These are phyloP conservation scores for Nakazawaea ishiwadae DNA, from an alignment of 805 yeast species.

Conservation along the genomic window DNA sequence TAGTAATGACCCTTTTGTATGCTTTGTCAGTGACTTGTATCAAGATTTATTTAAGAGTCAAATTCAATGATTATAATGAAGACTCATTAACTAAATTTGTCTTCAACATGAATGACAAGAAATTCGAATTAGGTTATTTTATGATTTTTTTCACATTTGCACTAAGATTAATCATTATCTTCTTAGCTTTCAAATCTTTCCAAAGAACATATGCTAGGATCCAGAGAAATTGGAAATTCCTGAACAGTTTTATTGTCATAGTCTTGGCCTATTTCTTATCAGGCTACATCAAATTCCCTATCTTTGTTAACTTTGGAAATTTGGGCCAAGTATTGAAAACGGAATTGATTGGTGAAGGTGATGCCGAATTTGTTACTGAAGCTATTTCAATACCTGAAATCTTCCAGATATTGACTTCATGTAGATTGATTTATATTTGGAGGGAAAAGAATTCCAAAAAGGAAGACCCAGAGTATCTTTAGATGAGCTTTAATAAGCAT, in stretches of 20 bases:
- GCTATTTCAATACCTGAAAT: conserved; percentile 6
- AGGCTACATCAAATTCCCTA: conserved; percentile 10
- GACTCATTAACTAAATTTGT: conserved; percentile 1
- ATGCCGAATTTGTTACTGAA: not conserved
- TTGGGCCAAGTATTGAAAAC: not conserved
- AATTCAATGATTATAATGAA: not conserved
- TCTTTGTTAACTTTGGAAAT: not conserved
- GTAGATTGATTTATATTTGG: conserved; percentile 11
- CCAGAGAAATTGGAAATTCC: conserved; percentile 1
- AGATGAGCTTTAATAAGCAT: not conserved
- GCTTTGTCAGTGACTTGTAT: conserved; percentile 7
- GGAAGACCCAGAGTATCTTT: no score
- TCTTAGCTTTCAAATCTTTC: not conserved
- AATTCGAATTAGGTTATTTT: not conserved
- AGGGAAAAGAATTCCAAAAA: conserved; percentile 1
- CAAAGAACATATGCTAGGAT: not conserved
- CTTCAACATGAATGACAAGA: conserved; percentile 6
- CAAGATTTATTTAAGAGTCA: conserved; percentile 3
- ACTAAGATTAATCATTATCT: not conserved
- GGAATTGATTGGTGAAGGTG: conserved; percentile 10
- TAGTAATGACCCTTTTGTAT: conserved; percentile 3
- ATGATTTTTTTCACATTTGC: conserved; percentile 1
- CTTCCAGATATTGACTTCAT: conserved; percentile 1
- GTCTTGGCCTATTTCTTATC: conserved; percentile 3
- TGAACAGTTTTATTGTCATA: conserved; percentile 5